Percentiles rank a stretch among this genome's conserved stretches.
Conservation (phyloP, 169 alveolate species). For the Plasmodium gonderi region DNA sequence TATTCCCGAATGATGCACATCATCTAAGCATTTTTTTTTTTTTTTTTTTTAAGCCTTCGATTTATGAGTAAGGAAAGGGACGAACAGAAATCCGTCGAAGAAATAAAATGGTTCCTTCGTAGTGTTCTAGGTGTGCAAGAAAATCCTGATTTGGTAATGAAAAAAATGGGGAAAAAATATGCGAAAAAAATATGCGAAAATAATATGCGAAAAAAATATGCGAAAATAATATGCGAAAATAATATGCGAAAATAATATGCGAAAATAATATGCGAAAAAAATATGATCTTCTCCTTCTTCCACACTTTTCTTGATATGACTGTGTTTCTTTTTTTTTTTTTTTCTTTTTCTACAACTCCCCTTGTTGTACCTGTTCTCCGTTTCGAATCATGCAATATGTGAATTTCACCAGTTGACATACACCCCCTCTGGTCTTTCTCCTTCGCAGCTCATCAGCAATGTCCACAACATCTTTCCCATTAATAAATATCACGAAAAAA, state of each 20-base stretch:
- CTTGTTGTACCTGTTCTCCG: neutral
- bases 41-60: constrained; percentile 9
- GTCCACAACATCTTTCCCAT: constrained; percentile 13
- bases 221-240: neutral
- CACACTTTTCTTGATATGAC: neutral
- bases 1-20: neutral
- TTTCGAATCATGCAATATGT: no score
- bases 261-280: neutral
- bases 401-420: neutral
- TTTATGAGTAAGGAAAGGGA: constrained; percentile 28
- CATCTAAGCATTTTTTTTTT: neutral
- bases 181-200: no score
- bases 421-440: neutral
- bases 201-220: no score
- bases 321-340: neutral
- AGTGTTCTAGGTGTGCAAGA: constrained; percentile 16
- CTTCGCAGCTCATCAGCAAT: constrained; percentile 16
- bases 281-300: no score
- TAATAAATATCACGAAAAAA: neutral
- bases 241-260: no score
- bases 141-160: constrained; percentile 49
- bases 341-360: neutral
- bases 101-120: constrained; percentile 25
- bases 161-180: neutral
- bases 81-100: constrained; percentile 3